Percentiles rank a stretch among this genome's conserved stretches.
These are phyloP conservation scores for Neopestalotiopsis rosae DNA, from an alignment of 2,329 filamentous ascomycete species.

Conservation along the genomic window DNA sequence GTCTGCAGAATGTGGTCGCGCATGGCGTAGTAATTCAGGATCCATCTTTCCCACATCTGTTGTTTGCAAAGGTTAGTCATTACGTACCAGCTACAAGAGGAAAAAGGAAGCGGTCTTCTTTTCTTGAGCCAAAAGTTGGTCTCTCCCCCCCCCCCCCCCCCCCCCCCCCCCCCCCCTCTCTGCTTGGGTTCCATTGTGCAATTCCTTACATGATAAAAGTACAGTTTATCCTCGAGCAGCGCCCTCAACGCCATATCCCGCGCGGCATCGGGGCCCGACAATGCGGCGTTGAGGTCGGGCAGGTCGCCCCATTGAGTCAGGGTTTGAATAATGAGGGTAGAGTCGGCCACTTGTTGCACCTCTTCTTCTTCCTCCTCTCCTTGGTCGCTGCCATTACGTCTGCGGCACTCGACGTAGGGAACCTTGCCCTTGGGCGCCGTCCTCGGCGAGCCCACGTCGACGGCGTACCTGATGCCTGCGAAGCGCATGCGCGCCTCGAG, in stretches of 20 bases:
- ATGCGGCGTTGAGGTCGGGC: slow-evolving; percentile 51
- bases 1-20: slow-evolving; percentile 53
- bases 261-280: slow-evolving; percentile 45
- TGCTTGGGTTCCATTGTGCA: background rate
- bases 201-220: slow-evolving; percentile 56
- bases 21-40: slow-evolving; percentile 64
- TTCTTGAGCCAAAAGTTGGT: too few relatives aligned
- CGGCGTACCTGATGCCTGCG: slow-evolving; percentile 50
- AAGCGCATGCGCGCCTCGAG: slow-evolving; percentile 66
- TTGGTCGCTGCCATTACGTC: background rate
- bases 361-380: slow-evolving; percentile 10
- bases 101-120: too few relatives aligned
- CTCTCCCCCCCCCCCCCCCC: too few relatives aligned
- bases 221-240: slow-evolving; percentile 64
- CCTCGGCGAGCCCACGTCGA: slow-evolving; percentile 48
- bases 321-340: slow-evolving; percentile 56
- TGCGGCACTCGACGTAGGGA: slow-evolving; percentile 55
- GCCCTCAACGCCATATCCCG: slow-evolving; percentile 58
- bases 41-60: slow-evolving; percentile 59
- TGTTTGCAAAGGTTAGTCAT: too few relatives aligned
- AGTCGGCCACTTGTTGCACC: slow-evolving; percentile 50
- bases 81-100: too few relatives aligned
- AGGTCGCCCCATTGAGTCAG: slow-evolving; percentile 48
- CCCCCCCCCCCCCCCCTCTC: too few relatives aligned
- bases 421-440: slow-evolving; percentile 63